Conservation (phyloP, 2,329 filamentous ascomycete species). For the Parafenestella ontariensis region DNA sequence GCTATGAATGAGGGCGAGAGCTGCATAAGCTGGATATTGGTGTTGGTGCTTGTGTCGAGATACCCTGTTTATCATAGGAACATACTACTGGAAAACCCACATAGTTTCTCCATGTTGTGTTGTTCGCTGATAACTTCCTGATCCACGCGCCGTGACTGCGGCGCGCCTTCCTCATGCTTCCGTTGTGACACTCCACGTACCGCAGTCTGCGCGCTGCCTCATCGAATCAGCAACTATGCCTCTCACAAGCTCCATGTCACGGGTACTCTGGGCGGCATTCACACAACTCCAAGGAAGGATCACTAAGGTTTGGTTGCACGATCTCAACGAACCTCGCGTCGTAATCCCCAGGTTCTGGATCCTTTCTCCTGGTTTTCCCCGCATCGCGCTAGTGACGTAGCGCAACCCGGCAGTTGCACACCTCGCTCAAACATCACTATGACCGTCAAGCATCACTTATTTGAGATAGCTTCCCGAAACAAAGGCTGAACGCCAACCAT, state of each 20-base stretch:
- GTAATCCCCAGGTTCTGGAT: constrained; percentile 1
- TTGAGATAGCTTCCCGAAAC: background rate
- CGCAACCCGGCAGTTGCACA: constrained; percentile 15
- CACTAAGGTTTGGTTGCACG: background rate
- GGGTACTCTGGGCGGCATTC: background rate
- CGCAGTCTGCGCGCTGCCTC: too few species aligned
- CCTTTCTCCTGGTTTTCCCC: constrained; percentile 8
- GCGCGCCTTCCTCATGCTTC: too few species aligned
- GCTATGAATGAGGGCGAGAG: background rate
- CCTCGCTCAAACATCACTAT: background rate
- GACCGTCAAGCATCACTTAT: background rate
- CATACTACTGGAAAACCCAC: too few species aligned
- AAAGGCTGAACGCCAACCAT: background rate
- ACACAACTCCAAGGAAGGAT: background rate
- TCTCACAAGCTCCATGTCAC: too few species aligned
- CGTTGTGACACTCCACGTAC: too few species aligned
- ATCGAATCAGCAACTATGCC: too few species aligned
- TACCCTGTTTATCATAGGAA: background rate
- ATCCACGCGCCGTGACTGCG: too few species aligned
- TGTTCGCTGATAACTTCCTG: too few species aligned
- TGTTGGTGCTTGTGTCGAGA: background rate
- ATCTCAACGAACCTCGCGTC: background rate
- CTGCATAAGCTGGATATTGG: background rate
- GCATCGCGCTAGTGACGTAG: constrained; percentile 12
- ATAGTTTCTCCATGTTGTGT: too few species aligned